A percentile compares a stretch with the other conserved stretches of the same genome.
Conservation (phyloP, 1,284 basidiomycete species). For the Rugosomyces carneus region DNA sequence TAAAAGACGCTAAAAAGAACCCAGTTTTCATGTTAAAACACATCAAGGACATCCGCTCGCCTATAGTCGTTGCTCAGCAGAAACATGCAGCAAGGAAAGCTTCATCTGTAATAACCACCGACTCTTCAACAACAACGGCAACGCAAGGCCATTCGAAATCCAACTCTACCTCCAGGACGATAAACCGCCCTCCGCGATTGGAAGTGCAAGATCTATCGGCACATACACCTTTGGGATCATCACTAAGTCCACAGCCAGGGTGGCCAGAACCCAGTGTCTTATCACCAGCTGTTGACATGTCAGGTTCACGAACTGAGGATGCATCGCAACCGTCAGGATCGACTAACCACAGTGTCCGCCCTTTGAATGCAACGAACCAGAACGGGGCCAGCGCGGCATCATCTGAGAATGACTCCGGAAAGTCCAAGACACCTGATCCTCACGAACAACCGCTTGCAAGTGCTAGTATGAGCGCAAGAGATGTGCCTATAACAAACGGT, state of each 20-base stretch:
- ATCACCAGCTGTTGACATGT: conserved; percentile 45
- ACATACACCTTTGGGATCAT: conserved; percentile 38
- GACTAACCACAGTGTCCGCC: conserved; percentile 16
- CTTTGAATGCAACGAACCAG: conserved; percentile 17
- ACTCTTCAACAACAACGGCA: conserved; percentile 30
- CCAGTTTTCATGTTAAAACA: conserved; percentile 99
- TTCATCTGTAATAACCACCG: conserved; percentile 40
- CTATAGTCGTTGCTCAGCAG: conserved; percentile 90
- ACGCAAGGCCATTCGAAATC: conserved; percentile 36
- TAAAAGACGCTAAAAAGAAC: conserved; percentile 96
- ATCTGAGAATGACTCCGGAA: conserved; percentile 17
- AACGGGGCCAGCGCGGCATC: conserved; percentile 22
- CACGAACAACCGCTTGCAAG: conserved; percentile 20
- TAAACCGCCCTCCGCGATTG: conserved; percentile 55
- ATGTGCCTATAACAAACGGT: conserved; percentile 40
- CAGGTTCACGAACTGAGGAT: conserved; percentile 35
- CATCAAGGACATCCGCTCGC: conserved; percentile 96
- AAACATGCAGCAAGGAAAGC: conserved; percentile 86
- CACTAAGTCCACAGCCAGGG: conserved; percentile 53
- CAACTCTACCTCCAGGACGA: conserved; percentile 30
- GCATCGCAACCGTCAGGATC: conserved; percentile 19
- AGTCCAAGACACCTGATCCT: conserved; percentile 14
- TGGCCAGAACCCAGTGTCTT: conserved; percentile 66
- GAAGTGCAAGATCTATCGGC: conserved; percentile 54
- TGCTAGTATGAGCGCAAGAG: conserved; percentile 22